Evolutionary conservation across 148 eudicot genomes (phyloP).

Genomic region (Rhododendron henanense): DNA sequence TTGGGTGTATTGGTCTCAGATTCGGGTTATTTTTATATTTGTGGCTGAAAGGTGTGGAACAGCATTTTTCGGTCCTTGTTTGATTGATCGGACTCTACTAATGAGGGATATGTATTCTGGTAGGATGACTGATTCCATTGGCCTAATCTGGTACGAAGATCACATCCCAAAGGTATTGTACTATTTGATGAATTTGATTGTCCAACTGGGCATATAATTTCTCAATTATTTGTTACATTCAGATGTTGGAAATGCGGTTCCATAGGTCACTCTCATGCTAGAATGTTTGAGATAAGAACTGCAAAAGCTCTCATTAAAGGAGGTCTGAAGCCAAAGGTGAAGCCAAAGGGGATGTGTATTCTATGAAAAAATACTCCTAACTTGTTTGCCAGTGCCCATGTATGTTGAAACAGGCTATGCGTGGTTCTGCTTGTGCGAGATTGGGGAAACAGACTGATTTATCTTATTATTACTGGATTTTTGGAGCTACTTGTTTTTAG

Average conservation of each 20-base stretch:
- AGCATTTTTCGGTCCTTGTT: background rate
- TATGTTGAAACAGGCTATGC: background rate
- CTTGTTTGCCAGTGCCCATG: background rate
- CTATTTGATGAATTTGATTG: background rate
- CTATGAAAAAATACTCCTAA: background rate
- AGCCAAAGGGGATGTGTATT: background rate
- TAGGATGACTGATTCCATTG: background rate
- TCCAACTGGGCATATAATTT: background rate
- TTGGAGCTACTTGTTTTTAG: background rate
- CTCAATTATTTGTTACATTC: background rate
- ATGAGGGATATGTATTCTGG: background rate
- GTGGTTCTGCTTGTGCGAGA: background rate
- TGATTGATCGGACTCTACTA: background rate
- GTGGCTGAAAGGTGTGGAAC: background rate
- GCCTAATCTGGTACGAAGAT: background rate
- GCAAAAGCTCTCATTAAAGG: background rate
- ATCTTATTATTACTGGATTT: background rate
- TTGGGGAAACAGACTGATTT: background rate
- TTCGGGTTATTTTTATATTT: background rate
- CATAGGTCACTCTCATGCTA: background rate
- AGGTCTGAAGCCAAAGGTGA: background rate
- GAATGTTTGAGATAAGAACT: background rate
- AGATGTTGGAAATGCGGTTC: background rate
- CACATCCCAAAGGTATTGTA: background rate
- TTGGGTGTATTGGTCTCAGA: background rate